phyloP scores from a whole-genome alignment of 768 basidiomycete species.

The Tylopilus cervinicoccineus region DNA sequence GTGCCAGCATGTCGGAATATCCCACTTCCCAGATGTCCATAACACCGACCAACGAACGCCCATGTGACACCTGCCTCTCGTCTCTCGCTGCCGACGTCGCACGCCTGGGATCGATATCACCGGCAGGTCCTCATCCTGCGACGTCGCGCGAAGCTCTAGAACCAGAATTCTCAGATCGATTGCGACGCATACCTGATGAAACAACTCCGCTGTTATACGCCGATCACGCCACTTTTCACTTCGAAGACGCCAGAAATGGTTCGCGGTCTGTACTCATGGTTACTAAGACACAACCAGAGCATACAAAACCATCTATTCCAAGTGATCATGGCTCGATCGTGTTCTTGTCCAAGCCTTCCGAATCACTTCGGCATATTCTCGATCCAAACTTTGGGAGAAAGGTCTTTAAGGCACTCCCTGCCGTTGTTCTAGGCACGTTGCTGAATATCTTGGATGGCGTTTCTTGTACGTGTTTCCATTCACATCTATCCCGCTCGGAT shows the following conservation, averaged over 20 bases:
- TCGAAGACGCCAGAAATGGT: slow-evolving; percentile 1
- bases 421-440: slow-evolving; percentile 78
- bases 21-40: slow-evolving; percentile 13
- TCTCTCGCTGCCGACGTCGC: neutral
- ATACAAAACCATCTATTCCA: slow-evolving; percentile 1
- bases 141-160: neutral
- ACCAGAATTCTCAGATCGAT: neutral
- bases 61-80: slow-evolving; percentile 1
- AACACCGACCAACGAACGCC: slow-evolving; percentile 21
- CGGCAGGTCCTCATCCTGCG: neutral
- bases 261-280: neutral
- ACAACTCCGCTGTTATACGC: slow-evolving; percentile 15
- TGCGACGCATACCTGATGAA: slow-evolving; percentile 11
- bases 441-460: slow-evolving; percentile 93
- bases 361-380: slow-evolving; percentile 6
- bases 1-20: neutral
- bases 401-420: slow-evolving; percentile 56
- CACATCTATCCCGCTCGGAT: neutral
- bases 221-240: slow-evolving; percentile 7
- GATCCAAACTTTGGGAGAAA: slow-evolving; percentile 18
- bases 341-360: slow-evolving; percentile 5
- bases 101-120: neutral
- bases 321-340: slow-evolving; percentile 11
- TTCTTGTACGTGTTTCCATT: slow-evolving; percentile 56
- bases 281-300: slow-evolving; percentile 8